Conservation (phyloP, 2,329 filamentous ascomycete genomes). For the Sporothrix brunneoviolacea region DNA sequence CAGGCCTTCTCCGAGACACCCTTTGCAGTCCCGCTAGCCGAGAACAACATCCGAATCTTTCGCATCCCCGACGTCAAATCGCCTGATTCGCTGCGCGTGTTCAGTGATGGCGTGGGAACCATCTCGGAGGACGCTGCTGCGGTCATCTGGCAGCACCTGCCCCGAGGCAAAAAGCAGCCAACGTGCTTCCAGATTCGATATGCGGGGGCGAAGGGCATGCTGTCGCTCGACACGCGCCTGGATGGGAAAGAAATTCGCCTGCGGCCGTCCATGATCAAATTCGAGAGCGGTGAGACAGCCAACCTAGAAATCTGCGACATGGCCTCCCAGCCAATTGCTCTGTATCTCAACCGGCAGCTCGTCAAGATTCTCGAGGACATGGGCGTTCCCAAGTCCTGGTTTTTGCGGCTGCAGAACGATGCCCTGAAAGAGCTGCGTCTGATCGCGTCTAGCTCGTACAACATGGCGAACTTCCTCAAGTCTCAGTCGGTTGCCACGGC, state of each 20-base stretch:
- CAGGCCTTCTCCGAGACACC: constrained; percentile 71
- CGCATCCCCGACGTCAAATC: constrained; percentile 47
- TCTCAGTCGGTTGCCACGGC: constrained; percentile 53
- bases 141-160: constrained; percentile 52
- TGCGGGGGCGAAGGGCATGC: constrained; percentile 70
- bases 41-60: constrained; percentile 27
- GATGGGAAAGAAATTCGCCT: constrained; percentile 53
- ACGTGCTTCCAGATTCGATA: constrained; percentile 71
- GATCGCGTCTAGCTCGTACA: constrained; percentile 51
- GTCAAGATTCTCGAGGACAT: constrained; percentile 86
- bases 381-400: constrained; percentile 49
- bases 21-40: constrained; percentile 47
- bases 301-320: constrained; percentile 68
- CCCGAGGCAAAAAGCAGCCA: constrained; percentile 41
- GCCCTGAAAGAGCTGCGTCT: constrained; percentile 54
- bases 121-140: constrained; percentile 56
- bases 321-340: constrained; percentile 57
- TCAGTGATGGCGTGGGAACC: constrained; percentile 75
- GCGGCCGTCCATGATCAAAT: constrained; percentile 75
- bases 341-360: constrained; percentile 70
- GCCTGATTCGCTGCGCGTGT: constrained; percentile 45
- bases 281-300: constrained; percentile 45
- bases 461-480: constrained; percentile 61
- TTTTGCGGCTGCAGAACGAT: constrained; percentile 56
- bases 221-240: constrained; percentile 60